These are phyloP conservation scores for Podaxis sp. DNA, from an alignment of 768 basidiomycete species.

Conservation along the genomic window DNA sequence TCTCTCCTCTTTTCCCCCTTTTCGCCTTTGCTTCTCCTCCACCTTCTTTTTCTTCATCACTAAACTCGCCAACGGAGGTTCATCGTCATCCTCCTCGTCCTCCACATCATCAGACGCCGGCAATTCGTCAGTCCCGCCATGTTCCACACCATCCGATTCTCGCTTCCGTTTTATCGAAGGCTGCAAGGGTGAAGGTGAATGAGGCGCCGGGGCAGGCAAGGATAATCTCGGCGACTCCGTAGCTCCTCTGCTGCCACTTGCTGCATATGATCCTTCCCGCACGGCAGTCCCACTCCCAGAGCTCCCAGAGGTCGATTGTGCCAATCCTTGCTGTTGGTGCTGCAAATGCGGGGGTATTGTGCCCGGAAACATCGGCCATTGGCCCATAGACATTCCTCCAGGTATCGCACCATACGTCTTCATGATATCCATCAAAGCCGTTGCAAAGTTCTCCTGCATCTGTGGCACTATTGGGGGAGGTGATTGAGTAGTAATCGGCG, in stretches of 20 bases:
- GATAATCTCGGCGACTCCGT: conserved; percentile 1
- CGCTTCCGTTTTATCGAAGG: conserved; percentile 6
- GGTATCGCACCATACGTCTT: conserved; percentile 11
- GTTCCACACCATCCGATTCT: not conserved
- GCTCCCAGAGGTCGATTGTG: not conserved
- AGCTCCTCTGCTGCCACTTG: not conserved
- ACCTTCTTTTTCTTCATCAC: not conserved
- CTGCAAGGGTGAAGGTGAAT: not conserved
- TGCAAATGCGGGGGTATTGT: conserved; percentile 13
- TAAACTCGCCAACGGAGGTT: not conserved
- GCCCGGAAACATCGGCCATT: conserved; percentile 5
- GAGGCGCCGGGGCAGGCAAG: not conserved
- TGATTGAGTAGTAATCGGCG: not conserved
- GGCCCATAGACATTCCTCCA: conserved; percentile 13
- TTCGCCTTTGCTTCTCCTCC: not conserved
- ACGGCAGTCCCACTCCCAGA: conserved; percentile 4
- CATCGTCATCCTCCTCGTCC: not conserved
- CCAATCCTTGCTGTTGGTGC: not conserved
- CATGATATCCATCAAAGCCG: conserved; percentile 9
- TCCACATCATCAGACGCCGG: not conserved
- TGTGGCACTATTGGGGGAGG: conserved; percentile 4
- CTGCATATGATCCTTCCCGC: not conserved
- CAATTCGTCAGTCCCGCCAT: not conserved
- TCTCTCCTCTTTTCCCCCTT: not conserved
- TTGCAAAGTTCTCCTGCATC: conserved; percentile 6